phyloP scores from a whole-genome alignment of 352 stramenopile genomes.

The Globisporangium perplexum region DNA sequence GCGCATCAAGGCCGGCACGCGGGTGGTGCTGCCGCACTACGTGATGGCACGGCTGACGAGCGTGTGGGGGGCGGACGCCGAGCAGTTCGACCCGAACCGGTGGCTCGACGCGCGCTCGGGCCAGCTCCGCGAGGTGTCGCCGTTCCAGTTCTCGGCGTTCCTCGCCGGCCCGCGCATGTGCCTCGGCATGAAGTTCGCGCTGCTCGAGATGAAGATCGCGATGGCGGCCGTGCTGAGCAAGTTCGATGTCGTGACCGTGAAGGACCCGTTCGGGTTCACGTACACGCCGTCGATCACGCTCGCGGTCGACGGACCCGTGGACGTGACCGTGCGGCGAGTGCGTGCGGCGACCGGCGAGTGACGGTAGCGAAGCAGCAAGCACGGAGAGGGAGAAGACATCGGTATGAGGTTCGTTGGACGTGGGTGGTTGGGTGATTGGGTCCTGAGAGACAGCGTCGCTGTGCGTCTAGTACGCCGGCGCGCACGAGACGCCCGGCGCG shows the following conservation, averaged over 20 bases:
- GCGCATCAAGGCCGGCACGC: constrained; percentile 24
- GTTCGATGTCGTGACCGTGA: constrained; percentile 22
- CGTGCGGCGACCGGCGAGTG: no score
- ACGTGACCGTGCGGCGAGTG: not conserved
- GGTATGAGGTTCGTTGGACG: no score
- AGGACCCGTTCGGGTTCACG: constrained; percentile 17
- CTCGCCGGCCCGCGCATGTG: constrained; percentile 37
- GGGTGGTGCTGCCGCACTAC: constrained; percentile 35
- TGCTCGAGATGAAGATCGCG: constrained; percentile 38
- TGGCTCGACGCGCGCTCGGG: constrained; percentile 33
- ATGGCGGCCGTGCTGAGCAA: constrained; percentile 28
- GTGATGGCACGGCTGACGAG: constrained; percentile 23
- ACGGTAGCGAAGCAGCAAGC: no score
- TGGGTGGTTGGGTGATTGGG: no score
- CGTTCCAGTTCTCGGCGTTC: constrained; percentile 43
- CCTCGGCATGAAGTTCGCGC: constrained; percentile 33
- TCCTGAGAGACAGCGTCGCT: no score
- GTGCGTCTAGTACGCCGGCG: no score
- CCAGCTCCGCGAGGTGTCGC: constrained; percentile 15
- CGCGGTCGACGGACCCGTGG: constrained; percentile 19
- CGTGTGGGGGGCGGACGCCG: constrained; percentile 40
- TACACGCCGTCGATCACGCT: constrained; percentile 26
- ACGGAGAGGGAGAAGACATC: no score
- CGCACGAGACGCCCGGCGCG: no score
- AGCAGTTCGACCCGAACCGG: constrained; percentile 38